Percentiles rank a stretch among this genome's conserved stretches.
phyloP scores from a whole-genome alignment of 2,329 filamentous ascomycete species.

The Fusarium papillatum region DNA sequence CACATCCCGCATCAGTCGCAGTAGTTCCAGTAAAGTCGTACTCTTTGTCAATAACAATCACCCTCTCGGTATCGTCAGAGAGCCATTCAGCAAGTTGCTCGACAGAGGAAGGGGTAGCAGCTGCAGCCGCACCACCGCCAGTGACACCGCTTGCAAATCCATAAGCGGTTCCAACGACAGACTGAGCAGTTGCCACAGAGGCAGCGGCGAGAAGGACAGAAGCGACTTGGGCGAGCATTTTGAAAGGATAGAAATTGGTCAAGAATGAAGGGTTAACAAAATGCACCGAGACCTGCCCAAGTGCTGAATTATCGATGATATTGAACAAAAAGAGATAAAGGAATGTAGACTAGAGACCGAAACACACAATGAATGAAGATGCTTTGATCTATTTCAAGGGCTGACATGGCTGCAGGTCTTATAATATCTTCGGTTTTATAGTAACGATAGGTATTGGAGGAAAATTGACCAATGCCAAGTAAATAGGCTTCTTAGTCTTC shows the following conservation, averaged over 20 bases:
- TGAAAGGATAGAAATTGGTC: neutral
- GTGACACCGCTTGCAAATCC: slow-evolving; percentile 57
- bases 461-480: neutral
- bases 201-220: slow-evolving; percentile 36
- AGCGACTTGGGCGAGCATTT: slow-evolving; percentile 6
- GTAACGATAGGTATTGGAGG: neutral
- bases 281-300: slow-evolving; percentile 7
- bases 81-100: slow-evolving; percentile 56
- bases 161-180: slow-evolving; percentile 46
- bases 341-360: neutral
- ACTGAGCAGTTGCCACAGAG: slow-evolving; percentile 40
- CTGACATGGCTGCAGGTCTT: neutral
- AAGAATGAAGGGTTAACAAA: neutral
- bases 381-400: neutral
- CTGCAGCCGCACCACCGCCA: slow-evolving; percentile 62
- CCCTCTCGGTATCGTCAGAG: slow-evolving; percentile 43
- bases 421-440: neutral
- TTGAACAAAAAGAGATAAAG: neutral
- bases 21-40: slow-evolving; percentile 44
- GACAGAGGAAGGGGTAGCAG: slow-evolving; percentile 57
- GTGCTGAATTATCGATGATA: neutral
- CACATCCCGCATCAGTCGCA: slow-evolving; percentile 41
- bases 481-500: neutral
- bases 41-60: slow-evolving; percentile 43
- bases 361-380: neutral